Evolutionary conservation across 805 yeast genomes (phyloP).

Genomic region (Lachancea nothofagi): DNA sequence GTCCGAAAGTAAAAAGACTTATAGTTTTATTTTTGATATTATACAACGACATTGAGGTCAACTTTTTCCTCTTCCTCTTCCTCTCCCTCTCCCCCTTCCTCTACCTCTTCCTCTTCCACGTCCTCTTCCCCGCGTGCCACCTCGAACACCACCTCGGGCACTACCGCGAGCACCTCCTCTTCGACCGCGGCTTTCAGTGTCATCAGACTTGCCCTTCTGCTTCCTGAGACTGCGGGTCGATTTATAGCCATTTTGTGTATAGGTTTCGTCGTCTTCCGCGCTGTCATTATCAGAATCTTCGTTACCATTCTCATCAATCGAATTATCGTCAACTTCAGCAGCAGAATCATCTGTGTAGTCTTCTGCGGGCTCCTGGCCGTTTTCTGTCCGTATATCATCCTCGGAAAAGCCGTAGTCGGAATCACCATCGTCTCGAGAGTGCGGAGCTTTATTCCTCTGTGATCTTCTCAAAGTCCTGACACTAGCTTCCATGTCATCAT

Average conservation of each 20-base stretch:
- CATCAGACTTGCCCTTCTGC: background rate
- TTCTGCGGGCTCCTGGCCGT: constrained; percentile 12
- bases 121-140: constrained; percentile 1
- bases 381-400: constrained; percentile 8
- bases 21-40: background rate
- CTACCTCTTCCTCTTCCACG: constrained; percentile 3
- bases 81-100: constrained; percentile 1
- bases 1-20: no score
- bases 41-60: background rate
- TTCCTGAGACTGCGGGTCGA: constrained; percentile 1
- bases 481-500: constrained; percentile 33
- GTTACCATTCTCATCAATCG: constrained; percentile 10
- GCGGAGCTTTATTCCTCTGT: constrained; percentile 21
- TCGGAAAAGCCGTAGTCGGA: constrained; percentile 13
- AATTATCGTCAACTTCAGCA: constrained; percentile 7
- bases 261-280: constrained; percentile 4
- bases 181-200: background rate
- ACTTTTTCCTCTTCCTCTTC: background rate
- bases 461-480: constrained; percentile 28
- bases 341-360: constrained; percentile 13
- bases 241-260: constrained; percentile 4
- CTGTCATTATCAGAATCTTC: constrained; percentile 10
- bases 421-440: constrained; percentile 12
- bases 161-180: constrained; percentile 3
- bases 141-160: background rate